These are phyloP conservation scores for Abortiporus biennis DNA, from an alignment of 1,284 basidiomycete genomes.

Conservation along the genomic window DNA sequence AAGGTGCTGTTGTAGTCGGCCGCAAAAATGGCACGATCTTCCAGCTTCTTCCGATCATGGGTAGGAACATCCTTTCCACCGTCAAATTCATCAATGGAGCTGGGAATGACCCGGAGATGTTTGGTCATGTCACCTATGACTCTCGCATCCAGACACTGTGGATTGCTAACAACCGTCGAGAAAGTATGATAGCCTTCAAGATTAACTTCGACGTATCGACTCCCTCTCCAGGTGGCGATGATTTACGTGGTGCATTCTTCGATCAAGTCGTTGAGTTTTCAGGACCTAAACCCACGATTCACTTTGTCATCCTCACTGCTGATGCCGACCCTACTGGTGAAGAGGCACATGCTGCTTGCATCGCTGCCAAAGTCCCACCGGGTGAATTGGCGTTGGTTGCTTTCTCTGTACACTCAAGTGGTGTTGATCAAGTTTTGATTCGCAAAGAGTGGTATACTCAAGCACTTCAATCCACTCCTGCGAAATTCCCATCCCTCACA, in stretches of 20 bases:
- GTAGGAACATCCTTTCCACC: slow-evolving; percentile 67
- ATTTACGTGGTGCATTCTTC: slow-evolving; percentile 53
- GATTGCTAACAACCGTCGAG: slow-evolving; percentile 77
- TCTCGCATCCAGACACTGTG: slow-evolving; percentile 75
- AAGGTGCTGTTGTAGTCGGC: slow-evolving; percentile 72
- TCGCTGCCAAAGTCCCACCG: slow-evolving; percentile 69
- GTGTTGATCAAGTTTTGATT: slow-evolving; percentile 79
- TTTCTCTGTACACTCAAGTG: slow-evolving; percentile 76
- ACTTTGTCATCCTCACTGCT: slow-evolving; percentile 77
- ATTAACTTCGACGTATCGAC: slow-evolving; percentile 60
- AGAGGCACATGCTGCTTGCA: slow-evolving; percentile 73
- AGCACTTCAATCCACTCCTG: slow-evolving; percentile 45
- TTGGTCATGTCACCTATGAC: slow-evolving; percentile 79
- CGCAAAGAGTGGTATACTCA: slow-evolving; percentile 75
- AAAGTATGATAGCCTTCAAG: slow-evolving; percentile 75
- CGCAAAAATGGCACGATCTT: slow-evolving; percentile 75
- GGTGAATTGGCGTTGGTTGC: slow-evolving; percentile 75
- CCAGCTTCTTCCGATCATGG: slow-evolving; percentile 67
- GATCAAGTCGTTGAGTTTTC: slow-evolving; percentile 77
- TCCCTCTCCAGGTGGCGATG: slow-evolving; percentile 46
- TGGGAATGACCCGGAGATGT: slow-evolving; percentile 73
- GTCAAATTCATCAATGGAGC: slow-evolving; percentile 68
- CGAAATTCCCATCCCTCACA: slow-evolving; percentile 57
- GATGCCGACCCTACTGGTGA: slow-evolving; percentile 74
- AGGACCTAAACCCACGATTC: slow-evolving; percentile 78